These are phyloP conservation scores for Eutrema salsugineum DNA, from an alignment of 441 rosid species.

Conservation along the genomic window DNA sequence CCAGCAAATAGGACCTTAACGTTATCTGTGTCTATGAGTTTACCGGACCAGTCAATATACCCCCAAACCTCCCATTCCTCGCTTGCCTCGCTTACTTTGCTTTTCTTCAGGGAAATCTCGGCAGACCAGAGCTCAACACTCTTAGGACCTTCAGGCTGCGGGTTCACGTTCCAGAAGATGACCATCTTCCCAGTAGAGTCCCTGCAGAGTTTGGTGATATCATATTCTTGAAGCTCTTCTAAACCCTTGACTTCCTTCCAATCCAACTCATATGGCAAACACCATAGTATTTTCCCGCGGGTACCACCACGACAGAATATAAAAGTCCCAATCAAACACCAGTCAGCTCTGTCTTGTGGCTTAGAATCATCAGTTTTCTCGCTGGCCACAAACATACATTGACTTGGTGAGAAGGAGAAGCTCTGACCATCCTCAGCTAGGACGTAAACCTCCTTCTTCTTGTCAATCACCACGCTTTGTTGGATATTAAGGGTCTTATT, in stretches of 20 bases:
- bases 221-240: neutral
- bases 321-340: neutral
- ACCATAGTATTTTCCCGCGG: neutral
- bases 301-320: neutral
- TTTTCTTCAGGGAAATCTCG: neutral
- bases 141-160: neutral
- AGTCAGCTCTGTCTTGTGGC: neutral
- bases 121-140: neutral
- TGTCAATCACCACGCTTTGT: neutral
- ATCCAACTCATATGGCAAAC: neutral
- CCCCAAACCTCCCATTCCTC: no score
- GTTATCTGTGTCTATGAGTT: no score
- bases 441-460: neutral
- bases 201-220: neutral
- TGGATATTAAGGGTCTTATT: neutral
- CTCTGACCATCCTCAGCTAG: neutral
- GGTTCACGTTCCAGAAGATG: neutral
- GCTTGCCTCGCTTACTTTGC: neutral
- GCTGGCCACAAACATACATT: no score
- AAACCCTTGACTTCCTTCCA: neutral
- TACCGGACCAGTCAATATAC: no score
- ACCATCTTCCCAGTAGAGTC: neutral
- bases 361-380: neutral
- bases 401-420: neutral
- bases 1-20: no score